These are phyloP conservation scores for Solanum lignicaule DNA, from an alignment of 257 asterid genomes.

Conservation along the genomic window DNA sequence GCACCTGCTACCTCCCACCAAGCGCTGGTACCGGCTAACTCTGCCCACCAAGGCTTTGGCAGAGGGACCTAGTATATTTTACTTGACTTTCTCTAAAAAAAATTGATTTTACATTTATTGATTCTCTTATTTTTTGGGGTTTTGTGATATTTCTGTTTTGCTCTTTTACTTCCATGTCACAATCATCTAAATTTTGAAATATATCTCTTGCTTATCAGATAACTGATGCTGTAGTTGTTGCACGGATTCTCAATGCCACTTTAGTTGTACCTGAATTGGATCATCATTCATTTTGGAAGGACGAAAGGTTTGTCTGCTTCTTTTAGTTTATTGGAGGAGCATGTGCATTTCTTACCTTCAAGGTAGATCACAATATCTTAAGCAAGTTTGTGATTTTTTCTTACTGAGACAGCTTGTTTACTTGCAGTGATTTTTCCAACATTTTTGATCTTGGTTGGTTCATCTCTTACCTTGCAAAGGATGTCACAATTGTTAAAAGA, in stretches of 20 bases:
- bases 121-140: background rate
- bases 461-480: constrained; percentile 86
- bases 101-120: background rate
- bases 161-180: constrained; percentile 2
- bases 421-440: constrained; percentile 81
- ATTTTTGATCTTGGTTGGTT: constrained; percentile 94
- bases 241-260: constrained; percentile 89
- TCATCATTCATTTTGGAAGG: constrained; percentile 95
- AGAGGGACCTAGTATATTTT: constrained; percentile 16
- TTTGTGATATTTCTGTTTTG: background rate
- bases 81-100: background rate
- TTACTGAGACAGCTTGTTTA: constrained; percentile 2
- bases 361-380: background rate
- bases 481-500: constrained; percentile 71
- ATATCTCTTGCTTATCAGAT: constrained; percentile 44
- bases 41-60: background rate
- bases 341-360: background rate
- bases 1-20: background rate
- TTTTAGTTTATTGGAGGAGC: background rate
- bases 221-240: constrained; percentile 98
- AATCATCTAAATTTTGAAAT: constrained; percentile 7
- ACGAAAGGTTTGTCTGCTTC: constrained; percentile 63
- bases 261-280: constrained; percentile 95
- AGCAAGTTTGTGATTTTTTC: background rate
- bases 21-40: background rate